These are phyloP conservation scores for Trichosporon faecale DNA, from an alignment of 1,284 basidiomycete species.

Conservation along the genomic window DNA sequence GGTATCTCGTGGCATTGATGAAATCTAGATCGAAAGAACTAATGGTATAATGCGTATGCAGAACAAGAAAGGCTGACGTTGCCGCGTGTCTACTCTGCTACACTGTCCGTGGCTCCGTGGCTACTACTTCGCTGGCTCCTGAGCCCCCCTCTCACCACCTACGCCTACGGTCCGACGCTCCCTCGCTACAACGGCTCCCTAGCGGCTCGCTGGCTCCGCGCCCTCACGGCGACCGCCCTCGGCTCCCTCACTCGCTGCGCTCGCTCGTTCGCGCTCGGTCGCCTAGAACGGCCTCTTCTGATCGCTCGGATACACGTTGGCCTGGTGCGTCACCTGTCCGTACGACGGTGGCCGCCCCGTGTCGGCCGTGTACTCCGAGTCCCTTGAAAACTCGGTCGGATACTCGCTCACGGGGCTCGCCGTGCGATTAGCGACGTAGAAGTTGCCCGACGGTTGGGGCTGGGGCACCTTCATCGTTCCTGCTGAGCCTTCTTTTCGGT, in stretches of 20 bases:
- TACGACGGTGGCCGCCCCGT: slow-evolving; percentile 17
- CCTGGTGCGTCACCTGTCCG: slow-evolving; percentile 12
- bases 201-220: too few species aligned
- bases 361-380: background rate
- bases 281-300: background rate
- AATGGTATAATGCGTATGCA: too few species aligned
- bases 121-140: too few species aligned
- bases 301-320: background rate
- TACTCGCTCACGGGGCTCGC: slow-evolving; percentile 15
- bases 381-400: background rate
- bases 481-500: background rate
- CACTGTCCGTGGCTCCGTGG: too few species aligned
- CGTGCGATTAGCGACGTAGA: slow-evolving; percentile 7
- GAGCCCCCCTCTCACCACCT: too few species aligned
- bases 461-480: slow-evolving; percentile 17
- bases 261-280: background rate
- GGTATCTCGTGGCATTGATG: too few species aligned
- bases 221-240: too few species aligned
- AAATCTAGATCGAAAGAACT: too few species aligned
- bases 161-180: too few species aligned
- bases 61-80: too few species aligned
- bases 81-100: too few species aligned
- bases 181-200: too few species aligned
- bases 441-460: slow-evolving; percentile 19
- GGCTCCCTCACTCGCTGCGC: background rate